These are phyloP conservation scores for Pistacia integerrima DNA, from an alignment of 345 rosid genomes.

Conservation along the genomic window DNA sequence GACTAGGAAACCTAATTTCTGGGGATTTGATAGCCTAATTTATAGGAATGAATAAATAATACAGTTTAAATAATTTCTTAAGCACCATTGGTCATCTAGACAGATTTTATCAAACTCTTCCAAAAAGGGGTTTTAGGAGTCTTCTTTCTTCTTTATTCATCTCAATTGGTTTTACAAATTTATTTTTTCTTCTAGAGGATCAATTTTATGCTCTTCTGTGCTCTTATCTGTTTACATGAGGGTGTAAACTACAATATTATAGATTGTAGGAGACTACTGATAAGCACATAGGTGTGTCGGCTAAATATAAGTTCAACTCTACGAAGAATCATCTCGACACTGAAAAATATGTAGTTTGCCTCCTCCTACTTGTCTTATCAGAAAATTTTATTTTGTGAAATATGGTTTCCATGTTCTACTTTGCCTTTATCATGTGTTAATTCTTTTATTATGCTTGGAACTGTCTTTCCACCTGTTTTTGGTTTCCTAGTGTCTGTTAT, in stretches of 20 bases:
- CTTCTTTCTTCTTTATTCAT: too few species aligned
- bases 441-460: conserved; percentile 3
- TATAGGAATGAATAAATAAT: too few species aligned
- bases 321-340: too few species aligned
- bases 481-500: neutral
- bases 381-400: neutral
- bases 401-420: neutral
- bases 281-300: neutral
- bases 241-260: neutral
- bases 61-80: too few species aligned
- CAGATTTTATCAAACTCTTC: too few species aligned
- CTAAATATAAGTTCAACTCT: neutral
- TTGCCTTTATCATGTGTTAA: neutral
- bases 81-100: too few species aligned
- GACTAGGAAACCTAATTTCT: too few species aligned
- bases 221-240: neutral
- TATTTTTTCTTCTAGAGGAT: neutral
- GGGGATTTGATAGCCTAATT: too few species aligned
- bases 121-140: too few species aligned
- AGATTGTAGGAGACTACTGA: neutral
- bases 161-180: neutral
- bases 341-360: neutral
- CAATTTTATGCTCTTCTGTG: neutral
- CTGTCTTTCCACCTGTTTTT: neutral
- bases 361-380: neutral